Base-by-base conservation (phyloP, 2,329 filamentous ascomycete genomes). In the Aurifilum marmelostoma region DNA sequence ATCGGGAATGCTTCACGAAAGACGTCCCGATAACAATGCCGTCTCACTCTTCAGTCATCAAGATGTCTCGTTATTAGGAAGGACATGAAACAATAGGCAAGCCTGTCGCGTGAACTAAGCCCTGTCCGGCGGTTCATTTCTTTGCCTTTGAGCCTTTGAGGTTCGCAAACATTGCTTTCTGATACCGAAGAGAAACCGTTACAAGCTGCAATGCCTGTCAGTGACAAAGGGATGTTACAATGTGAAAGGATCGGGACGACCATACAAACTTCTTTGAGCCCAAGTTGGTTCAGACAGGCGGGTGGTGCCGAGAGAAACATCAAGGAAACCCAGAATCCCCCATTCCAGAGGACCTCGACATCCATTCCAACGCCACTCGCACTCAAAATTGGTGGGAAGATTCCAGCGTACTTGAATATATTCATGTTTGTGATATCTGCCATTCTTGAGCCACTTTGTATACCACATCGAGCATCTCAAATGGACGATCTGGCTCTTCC, bases 371-470 rank as follows among this genome's bases (percentile, higher is more conserved):
- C 3, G 54, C 6, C 5, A 12, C 56, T 37, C 14, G 7, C 7
- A 34, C 43, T 34, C 14, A 18, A 18, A 34, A 7, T 6, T 29
- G 21, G 32, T 9, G 43, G 41, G 29, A 29, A 21, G 18, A 67
- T 12, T 41, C 43, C 24, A 50, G 14, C 16, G 39, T 62, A 63
- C n/a, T n/a, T n/a, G 67, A n/a, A 27, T 62, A 27, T 63, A 67
- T 63, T 50, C 66, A 59, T 63, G 39, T 52, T 24, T 7, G 32
- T 59, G 24, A 41, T 12, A 14, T 18, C 58, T 50, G 39, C 39
- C 47, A 18, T 18, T 39, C n/a, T 21, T 29, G 18, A 37, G 16
- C 29, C 29, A 63, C 47, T 5, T n/a, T 18, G 14, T 29, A 2
- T 18, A 2, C 14, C 3, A 16, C 14, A 5, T 56, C 7, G 52